Evolutionary conservation across 169 alveolate genomes (phyloP).

Genomic region (Plasmodium malariae): DNA sequence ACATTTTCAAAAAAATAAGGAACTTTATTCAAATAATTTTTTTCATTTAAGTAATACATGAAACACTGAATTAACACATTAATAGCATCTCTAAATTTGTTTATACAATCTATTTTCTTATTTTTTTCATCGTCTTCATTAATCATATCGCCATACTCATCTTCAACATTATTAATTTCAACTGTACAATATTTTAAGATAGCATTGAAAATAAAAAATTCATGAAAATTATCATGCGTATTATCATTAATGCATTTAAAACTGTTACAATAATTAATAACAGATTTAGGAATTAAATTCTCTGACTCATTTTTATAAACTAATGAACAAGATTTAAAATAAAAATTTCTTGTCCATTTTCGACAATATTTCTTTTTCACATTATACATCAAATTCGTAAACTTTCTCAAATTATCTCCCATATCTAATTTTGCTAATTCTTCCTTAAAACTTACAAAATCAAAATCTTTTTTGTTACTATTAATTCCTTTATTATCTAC

Average conservation of each 20-base stretch:
- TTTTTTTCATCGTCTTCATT: conserved; percentile 20
- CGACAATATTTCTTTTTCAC: conserved; percentile 55
- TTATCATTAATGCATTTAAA: conserved; percentile 37
- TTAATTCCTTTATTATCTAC: conserved; percentile 13
- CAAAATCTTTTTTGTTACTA: conserved; percentile 7
- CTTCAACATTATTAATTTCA: conserved; percentile 63
- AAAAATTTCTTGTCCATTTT: conserved; percentile 69
- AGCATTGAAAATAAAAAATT: conserved; percentile 41
- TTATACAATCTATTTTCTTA: conserved; percentile 5
- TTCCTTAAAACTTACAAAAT: conserved; percentile 44
- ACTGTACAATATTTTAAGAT: conserved; percentile 33
- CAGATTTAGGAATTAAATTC: conserved; percentile 51
- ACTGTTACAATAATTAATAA: conserved; percentile 62
- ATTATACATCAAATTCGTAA: conserved; percentile 69
- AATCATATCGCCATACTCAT: conserved; percentile 20
- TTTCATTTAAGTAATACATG: conserved; percentile 27
- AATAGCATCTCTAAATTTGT: conserved; percentile 25
- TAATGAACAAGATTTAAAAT: conserved; percentile 59
- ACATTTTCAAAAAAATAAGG: conserved; percentile 52
- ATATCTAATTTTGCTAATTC: conserved; percentile 53
- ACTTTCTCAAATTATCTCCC: conserved; percentile 38
- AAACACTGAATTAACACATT: conserved; percentile 49
- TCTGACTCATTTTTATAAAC: conserved; percentile 67
- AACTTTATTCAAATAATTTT: conserved; percentile 20
- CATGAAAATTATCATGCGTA: conserved; percentile 32